Evolutionary conservation across 2,329 filamentous ascomycete species (phyloP).

Genomic region (Cladophialophora carrionii): DNA sequence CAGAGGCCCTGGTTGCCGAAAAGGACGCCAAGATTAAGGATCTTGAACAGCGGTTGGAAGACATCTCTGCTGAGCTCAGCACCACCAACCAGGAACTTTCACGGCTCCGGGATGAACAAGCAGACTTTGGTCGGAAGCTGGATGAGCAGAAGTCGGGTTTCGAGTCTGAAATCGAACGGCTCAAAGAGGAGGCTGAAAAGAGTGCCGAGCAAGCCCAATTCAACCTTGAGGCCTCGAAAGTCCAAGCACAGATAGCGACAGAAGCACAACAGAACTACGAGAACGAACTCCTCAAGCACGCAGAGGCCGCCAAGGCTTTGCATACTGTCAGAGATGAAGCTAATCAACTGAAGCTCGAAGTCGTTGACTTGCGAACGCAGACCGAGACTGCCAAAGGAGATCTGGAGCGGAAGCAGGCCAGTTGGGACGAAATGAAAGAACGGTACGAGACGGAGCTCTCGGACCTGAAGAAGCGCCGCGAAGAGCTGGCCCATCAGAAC

Average conservation of each 20-base stretch:
- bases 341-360: constrained; percentile 78
- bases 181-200: constrained; percentile 82
- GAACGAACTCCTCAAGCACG: constrained; percentile 89
- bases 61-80: constrained; percentile 78
- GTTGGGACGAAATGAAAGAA: constrained; percentile 81
- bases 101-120: constrained; percentile 75
- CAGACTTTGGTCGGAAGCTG: constrained; percentile 69
- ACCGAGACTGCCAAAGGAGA: constrained; percentile 82
- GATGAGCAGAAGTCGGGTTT: constrained; percentile 81
- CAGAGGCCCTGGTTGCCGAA: constrained; percentile 72
- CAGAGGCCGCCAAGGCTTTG: constrained; percentile 85
- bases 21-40: constrained; percentile 81
- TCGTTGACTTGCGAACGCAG: constrained; percentile 74
- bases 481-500: constrained; percentile 87
- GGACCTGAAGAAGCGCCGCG: constrained; percentile 76
- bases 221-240: constrained; percentile 87
- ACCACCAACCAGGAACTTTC: constrained; percentile 82
- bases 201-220: constrained; percentile 78
- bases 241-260: constrained; percentile 89
- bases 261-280: constrained; percentile 96
- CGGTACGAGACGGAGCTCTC: constrained; percentile 81
- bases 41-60: constrained; percentile 79
- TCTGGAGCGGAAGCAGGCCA: constrained; percentile 78
- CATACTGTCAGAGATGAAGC: constrained; percentile 77
- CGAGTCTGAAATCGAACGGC: constrained; percentile 74